These are phyloP conservation scores for Sarocladium strictum DNA, from an alignment of 2,329 filamentous ascomycete genomes.

Conservation along the genomic window DNA sequence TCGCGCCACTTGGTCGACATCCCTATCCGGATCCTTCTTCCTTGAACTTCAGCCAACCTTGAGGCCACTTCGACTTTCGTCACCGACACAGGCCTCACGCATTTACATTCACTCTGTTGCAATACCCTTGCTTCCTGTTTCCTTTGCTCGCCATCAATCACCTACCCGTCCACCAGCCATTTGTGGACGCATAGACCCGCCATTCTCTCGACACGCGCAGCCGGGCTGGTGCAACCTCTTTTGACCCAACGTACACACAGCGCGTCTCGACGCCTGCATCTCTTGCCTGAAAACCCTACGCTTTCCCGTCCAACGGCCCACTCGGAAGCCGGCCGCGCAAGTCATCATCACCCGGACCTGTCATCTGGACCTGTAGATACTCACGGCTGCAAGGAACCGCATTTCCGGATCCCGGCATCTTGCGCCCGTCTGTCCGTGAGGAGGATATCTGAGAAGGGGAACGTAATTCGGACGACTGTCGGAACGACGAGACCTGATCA, in stretches of 20 bases:
- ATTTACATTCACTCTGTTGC: background rate
- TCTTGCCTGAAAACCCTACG: background rate
- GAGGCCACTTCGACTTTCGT: background rate
- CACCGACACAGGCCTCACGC: background rate
- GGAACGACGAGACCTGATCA: background rate
- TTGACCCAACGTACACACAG: background rate
- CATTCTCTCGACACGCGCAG: constrained; percentile 3
- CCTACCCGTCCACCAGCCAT: background rate
- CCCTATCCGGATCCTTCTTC: background rate
- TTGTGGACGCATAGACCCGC: background rate
- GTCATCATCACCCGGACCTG: background rate
- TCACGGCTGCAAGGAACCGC: background rate
- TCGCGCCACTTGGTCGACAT: background rate
- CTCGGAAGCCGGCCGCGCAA: background rate
- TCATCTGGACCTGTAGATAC: constrained; percentile 1
- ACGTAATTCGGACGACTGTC: background rate
- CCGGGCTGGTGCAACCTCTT: constrained; percentile 4
- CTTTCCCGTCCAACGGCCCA: background rate
- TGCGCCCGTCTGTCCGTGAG: background rate
- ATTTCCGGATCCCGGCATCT: background rate
- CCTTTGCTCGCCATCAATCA: background rate
- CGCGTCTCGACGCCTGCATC: background rate
- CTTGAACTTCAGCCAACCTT: background rate
- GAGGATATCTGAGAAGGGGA: background rate
- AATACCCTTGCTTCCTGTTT: background rate